Evolutionary conservation across 1,284 basidiomycete species (phyloP), one percentile per base, ranked within the genome.

Genomic region (Cryptococcus hybrid): DNA sequence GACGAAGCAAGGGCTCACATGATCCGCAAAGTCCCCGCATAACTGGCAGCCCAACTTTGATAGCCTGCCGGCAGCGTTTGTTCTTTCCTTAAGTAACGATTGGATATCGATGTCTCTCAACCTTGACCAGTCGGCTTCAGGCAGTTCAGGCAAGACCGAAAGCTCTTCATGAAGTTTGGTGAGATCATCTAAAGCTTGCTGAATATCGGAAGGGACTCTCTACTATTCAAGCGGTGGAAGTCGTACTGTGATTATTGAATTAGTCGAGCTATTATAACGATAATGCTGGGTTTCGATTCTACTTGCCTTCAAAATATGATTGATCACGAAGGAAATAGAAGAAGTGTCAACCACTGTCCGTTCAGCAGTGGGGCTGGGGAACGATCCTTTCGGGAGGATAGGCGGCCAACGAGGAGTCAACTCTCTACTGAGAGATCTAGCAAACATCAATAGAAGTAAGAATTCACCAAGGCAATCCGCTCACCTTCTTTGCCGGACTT

Each of bases 91-190:
- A 48, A 97, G 71, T 24, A 83, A 79, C 63, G 98, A 95, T 74
- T 97, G 92, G 75, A 99, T 96, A 60, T 99, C 94, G 13, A 99
- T 78, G n/a, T 85, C 82, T 46, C 88, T 85, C 66, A 93, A 82
- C 54, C 88, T 85, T 49, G 81, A 81, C 93, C 93, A 98, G 59
- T 92, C 91, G 6, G 87, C 83, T 73, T 95, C 92, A 4, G 85
- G 84, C 18, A 92, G 79, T 5, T 68, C 69, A 7, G 79, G 75
- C 2, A 66, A 62, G 2, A 71, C 58, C n/a, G 78, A 65, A 1
- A 77, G 88, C 60, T 87, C 85, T 11, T 80, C 70, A 11, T 84
- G 78, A 1, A 86, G 64, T 0, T 59, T 71, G 51, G 82, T 79
- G n/a, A 93, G 76, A 2, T 70, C 70, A 8, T 68, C 54, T 36